A percentile compares a stretch with the other conserved stretches of the same genome.
phyloP scores from a whole-genome alignment of 164 flowering plant genomes.

The Sedum album region DNA sequence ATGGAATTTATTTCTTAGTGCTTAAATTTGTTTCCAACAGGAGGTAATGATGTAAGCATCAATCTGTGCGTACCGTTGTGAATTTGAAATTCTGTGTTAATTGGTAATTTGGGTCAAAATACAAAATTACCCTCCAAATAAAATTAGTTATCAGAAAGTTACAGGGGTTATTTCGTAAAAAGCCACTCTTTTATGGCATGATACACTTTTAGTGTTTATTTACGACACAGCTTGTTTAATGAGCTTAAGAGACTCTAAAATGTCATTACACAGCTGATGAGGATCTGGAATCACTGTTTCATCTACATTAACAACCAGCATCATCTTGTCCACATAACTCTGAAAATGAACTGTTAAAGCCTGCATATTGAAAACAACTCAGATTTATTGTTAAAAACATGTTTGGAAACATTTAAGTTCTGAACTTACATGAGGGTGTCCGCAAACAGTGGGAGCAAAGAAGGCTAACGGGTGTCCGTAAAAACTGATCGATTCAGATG shows the following conservation, averaged over 20 bases:
- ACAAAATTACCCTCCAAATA: too few species aligned
- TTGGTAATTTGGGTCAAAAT: too few species aligned
- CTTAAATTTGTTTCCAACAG: too few species aligned
- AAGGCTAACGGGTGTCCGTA: slow-evolving; percentile 44
- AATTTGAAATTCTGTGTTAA: too few species aligned
- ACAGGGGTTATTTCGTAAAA: too few species aligned
- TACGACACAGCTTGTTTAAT: too few species aligned
- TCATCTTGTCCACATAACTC: background rate
- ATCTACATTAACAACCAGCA: background rate
- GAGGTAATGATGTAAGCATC: too few species aligned
- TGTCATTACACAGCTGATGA: background rate
- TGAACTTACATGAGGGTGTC: slow-evolving; percentile 44
- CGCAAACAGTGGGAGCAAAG: slow-evolving; percentile 51
- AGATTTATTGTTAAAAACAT: background rate
- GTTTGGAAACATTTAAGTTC: background rate
- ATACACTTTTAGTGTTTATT: too few species aligned
- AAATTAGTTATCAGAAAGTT: too few species aligned
- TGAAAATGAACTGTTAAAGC: slow-evolving; percentile 35
- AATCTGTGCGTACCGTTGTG: too few species aligned
- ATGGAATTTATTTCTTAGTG: too few species aligned
- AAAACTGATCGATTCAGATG: slow-evolving; percentile 47
- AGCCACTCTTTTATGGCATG: too few species aligned
- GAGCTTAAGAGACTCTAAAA: background rate
- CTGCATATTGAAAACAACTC: slow-evolving; percentile 22
- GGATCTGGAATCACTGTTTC: background rate